Evolutionary conservation across 257 asterid species (phyloP), one percentile per base, ranked within the genome.

Genomic region (Lantana camara): DNA sequence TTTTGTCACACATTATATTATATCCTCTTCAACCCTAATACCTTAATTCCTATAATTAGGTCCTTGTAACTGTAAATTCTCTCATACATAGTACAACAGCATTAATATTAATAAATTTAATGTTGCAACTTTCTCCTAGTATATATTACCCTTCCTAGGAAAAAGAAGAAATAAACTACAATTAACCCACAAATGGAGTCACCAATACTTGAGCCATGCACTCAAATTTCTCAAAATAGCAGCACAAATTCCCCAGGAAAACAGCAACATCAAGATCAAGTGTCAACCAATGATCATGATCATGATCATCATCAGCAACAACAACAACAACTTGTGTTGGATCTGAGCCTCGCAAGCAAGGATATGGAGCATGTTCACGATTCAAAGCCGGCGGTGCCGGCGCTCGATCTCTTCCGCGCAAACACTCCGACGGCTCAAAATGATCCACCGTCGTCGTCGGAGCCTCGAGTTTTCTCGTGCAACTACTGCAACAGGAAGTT

Each of bases 401-500:
- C 11, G 45, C 81, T 73, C 67, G 71, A 75, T 16, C 83, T 83
- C 16, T 55, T 82, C 46, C 67, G 56, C 59, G 63, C 50, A 23
- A 20, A 66, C 13, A 16, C 69, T 0, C 53, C 40, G 13, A 61
- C 10, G 16, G 16, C 72, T 5, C 67, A 17, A 29, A 14, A 58
- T 29, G 67, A 57, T 52, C 37, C 12, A 14, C 40, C 63, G 5
- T 12, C 68, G 1, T 52, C 63, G 10, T 12, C 68, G 1, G 82
- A 78, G 74, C 82, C 83, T 0, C 83, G 91, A 4, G 91, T 86
- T 0, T 94, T 88, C 51, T 74, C 97, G 1, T 94, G 99, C 88
- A 94, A 88, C 71, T 94, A 85, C 68, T 94, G 97, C 73, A 86
- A 74, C 23, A 57, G 96, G 5, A 90, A 86, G 40, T 94, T 94